Evolutionary conservation across 2,329 filamentous ascomycete species (phyloP).

Genomic region (Fonsecaea multimorphosa): DNA sequence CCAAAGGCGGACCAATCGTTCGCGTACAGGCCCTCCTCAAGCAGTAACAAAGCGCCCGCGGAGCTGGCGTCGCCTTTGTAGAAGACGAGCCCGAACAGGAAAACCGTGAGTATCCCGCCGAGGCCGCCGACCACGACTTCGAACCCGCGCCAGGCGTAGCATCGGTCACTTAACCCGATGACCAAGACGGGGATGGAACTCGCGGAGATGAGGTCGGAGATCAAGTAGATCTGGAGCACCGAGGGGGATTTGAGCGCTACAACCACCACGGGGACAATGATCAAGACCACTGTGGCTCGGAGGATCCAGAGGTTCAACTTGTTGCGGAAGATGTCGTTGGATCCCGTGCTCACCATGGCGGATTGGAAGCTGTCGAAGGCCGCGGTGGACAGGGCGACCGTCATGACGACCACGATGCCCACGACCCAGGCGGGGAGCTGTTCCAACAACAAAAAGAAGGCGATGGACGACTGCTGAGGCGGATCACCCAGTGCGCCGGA

Average conservation of each 20-base stretch:
- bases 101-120: slow-evolving; percentile 78
- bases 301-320: slow-evolving; percentile 76
- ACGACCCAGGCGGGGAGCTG: slow-evolving; percentile 80
- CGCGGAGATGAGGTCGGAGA: slow-evolving; percentile 79
- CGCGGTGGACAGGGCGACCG: slow-evolving; percentile 75
- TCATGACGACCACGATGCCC: slow-evolving; percentile 80
- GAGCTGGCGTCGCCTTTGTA: slow-evolving; percentile 66
- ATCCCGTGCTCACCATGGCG: slow-evolving; percentile 83
- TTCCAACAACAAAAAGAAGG: slow-evolving; percentile 76
- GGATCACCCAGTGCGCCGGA: slow-evolving; percentile 71
- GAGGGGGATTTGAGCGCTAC: slow-evolving; percentile 75
- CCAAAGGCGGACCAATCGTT: slow-evolving; percentile 82
- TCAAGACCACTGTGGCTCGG: slow-evolving; percentile 69
- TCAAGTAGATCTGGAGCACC: slow-evolving; percentile 81
- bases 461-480: slow-evolving; percentile 67
- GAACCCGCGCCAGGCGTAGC: slow-evolving; percentile 78
- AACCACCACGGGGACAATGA: slow-evolving; percentile 76
- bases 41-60: slow-evolving; percentile 71
- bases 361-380: slow-evolving; percentile 82
- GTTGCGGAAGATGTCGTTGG: slow-evolving; percentile 85
- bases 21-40: slow-evolving; percentile 75
- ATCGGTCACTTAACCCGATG: slow-evolving; percentile 69
- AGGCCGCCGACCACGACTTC: slow-evolving; percentile 80
- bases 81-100: slow-evolving; percentile 80
- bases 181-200: slow-evolving; percentile 76